Percentiles rank a stretch among this genome's conserved stretches.
Conservation (phyloP, 257 asterid species). For the Rauvolfia tetraphylla region DNA sequence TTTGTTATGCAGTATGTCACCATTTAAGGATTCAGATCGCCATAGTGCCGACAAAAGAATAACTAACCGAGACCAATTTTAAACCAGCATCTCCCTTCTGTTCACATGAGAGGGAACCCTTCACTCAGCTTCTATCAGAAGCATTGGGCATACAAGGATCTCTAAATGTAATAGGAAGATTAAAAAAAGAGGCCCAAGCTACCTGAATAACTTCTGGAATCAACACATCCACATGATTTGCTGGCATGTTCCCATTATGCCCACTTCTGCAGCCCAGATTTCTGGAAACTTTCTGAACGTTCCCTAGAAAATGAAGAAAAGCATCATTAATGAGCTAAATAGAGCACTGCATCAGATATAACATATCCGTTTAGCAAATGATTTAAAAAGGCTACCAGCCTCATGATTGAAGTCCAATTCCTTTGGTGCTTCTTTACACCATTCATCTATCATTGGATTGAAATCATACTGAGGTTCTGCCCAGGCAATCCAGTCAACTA, state of each 20-base stretch:
- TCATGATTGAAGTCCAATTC: constrained; percentile 86
- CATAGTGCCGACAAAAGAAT: neutral
- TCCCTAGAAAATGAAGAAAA: constrained; percentile 53
- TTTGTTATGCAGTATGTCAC: neutral
- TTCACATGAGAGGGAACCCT: neutral
- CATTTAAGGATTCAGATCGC: neutral
- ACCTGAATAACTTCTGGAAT: constrained; percentile 93
- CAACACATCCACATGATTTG: constrained; percentile 76
- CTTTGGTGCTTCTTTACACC: constrained; percentile 99
- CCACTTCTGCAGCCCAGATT: constrained; percentile 66
- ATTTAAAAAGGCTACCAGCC: constrained; percentile 70
- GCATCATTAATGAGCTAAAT: constrained; percentile 3
- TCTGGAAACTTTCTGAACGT: constrained; percentile 68
- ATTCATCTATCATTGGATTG: constrained; percentile 95
- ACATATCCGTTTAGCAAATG: constrained; percentile 14
- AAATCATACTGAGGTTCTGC: constrained; percentile 96
- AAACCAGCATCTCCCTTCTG: neutral
- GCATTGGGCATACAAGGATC: neutral
- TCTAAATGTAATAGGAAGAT: neutral
- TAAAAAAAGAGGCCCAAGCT: constrained; percentile 20
- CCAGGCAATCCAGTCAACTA: constrained; percentile 99
- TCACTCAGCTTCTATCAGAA: neutral
- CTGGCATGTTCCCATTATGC: constrained; percentile 31
- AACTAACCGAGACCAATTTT: neutral
- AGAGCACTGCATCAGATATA: neutral